Percentiles rank a stretch among this genome's conserved stretches.
phyloP scores from a whole-genome alignment of 2,329 filamentous ascomycete species.

The Beauveria brongniartii region DNA sequence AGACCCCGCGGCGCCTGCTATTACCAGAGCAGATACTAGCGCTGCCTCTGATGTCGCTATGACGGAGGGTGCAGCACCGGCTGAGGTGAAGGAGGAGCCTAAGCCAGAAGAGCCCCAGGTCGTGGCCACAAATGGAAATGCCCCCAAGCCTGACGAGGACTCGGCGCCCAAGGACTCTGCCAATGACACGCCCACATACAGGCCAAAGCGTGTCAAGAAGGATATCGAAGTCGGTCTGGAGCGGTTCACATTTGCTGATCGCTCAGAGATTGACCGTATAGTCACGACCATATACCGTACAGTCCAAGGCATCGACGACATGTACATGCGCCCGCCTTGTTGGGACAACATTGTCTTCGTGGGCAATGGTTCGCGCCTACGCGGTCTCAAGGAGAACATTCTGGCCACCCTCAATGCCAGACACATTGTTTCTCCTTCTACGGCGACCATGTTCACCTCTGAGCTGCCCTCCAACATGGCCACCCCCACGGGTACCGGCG shows the following conservation, averaged over 20 bases:
- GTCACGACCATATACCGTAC: slow-evolving; percentile 76
- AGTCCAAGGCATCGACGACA: slow-evolving; percentile 74
- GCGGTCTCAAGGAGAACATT: slow-evolving; percentile 84
- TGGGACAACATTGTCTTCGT: slow-evolving; percentile 93
- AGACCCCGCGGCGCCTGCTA: neutral
- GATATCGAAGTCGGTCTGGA: slow-evolving; percentile 73
- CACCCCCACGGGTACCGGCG: slow-evolving; percentile 81
- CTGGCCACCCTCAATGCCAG: slow-evolving; percentile 70
- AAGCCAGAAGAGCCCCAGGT: slow-evolving; percentile 16
- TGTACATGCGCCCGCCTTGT: slow-evolving; percentile 73
- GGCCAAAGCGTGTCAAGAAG: slow-evolving; percentile 50
- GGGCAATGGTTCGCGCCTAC: slow-evolving; percentile 68
- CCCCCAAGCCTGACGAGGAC: slow-evolving; percentile 14
- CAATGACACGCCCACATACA: slow-evolving; percentile 30
- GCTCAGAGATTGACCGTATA: slow-evolving; percentile 72
- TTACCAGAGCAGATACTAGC: neutral
- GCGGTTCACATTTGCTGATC: slow-evolving; percentile 61
- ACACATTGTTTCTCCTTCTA: slow-evolving; percentile 85
- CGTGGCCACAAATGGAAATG: slow-evolving; percentile 16
- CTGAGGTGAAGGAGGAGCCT: slow-evolving; percentile 2
- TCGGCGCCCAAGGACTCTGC: slow-evolving; percentile 12
- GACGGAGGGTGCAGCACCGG: neutral
- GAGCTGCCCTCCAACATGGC: slow-evolving; percentile 91
- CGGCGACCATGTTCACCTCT: slow-evolving; percentile 92
- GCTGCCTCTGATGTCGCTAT: neutral